Base-by-base conservation (phyloP, 129 eudicot genomes). In the Flaveria bidentis region DNA sequence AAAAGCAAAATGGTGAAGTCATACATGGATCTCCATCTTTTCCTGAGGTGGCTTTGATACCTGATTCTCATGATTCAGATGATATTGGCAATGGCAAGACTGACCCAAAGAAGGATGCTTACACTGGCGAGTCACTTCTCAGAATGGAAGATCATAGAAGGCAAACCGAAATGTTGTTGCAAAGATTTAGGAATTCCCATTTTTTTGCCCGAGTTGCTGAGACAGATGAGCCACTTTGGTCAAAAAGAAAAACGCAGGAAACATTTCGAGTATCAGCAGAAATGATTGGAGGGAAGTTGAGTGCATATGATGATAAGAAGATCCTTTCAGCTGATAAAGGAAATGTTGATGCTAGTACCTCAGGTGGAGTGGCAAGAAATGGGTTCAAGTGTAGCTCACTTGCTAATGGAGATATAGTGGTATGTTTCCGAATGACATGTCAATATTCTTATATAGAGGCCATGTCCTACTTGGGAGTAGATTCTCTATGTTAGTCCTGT, bases 321-420 rank as follows among this genome's bases (percentile, higher is more conserved):
- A 78, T 78, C 84, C 93, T 41, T 72, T 83, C 85, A 12, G 83
- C 84, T 88, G 98, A 94, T 80, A 86, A 72, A 62, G 98, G 89
- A 73, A 83, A 80, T 66, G 82, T 85, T 84, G 96, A 94, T 84
- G 90, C 92, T 47, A 78, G 83, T 18, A 86, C 88, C 76, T 91
- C 98, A 20, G 97, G 98, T 28, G 98, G 98, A 74, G 82, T 94
- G 74, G 97, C 97, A 23, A 84, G 97, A 91, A 84, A 88, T 67
- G 88, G 86, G 71, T 87, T 91, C 18, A 78, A 86, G 77, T 94
- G 97, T 84, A 73, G 82, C 69, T 82, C 97, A 36, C 96, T 94
- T 78, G 71, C 91, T 60, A 94, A 91, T 84, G 98, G 98, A 81
- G 98, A 94, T 82, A 84, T 94, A 87, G 97, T 91, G 98, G 98